These are phyloP conservation scores for Penicillium sp. DNA, from an alignment of 2,329 filamentous ascomycete species.

Conservation along the genomic window DNA sequence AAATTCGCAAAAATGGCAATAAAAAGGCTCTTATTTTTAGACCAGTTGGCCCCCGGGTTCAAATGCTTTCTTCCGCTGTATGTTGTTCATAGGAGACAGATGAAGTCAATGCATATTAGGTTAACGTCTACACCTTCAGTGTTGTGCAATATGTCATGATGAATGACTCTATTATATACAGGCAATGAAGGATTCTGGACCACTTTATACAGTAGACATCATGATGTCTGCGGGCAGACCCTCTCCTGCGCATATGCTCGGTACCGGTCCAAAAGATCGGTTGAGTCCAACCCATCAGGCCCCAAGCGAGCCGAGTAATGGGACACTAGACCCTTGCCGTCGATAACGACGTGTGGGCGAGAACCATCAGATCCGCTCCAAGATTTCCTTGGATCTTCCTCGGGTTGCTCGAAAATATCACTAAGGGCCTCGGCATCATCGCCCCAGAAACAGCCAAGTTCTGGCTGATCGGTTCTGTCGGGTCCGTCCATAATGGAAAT, in stretches of 20 bases:
- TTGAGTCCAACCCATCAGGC: constrained; percentile 44
- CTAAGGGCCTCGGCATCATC: constrained; percentile 48
- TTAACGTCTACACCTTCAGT: too few relatives aligned
- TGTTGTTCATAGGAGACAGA: not conserved
- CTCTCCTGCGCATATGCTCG: constrained; percentile 50
- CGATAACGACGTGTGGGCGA: constrained; percentile 42
- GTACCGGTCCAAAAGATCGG: constrained; percentile 53
- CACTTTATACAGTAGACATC: not conserved
- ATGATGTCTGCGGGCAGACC: constrained; percentile 38
- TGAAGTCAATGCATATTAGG: too few relatives aligned
- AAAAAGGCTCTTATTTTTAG: not conserved
- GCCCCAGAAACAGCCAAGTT: constrained; percentile 52
- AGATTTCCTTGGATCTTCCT: constrained; percentile 35
- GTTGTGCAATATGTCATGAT: not conserved
- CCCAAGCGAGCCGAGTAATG: constrained; percentile 49
- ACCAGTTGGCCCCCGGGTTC: not conserved
- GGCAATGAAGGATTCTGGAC: not conserved
- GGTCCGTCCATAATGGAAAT: constrained; percentile 46
- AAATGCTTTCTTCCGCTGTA: too few relatives aligned
- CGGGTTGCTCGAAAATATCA: constrained; percentile 39
- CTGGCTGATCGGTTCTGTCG: constrained; percentile 49
- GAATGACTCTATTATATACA: not conserved
- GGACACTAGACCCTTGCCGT: constrained; percentile 51
- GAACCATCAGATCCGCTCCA: constrained; percentile 32
- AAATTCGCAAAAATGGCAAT: not conserved